These are phyloP conservation scores for Sesbania bispinosa DNA, from an alignment of 306 rosid genomes.

Conservation along the genomic window DNA sequence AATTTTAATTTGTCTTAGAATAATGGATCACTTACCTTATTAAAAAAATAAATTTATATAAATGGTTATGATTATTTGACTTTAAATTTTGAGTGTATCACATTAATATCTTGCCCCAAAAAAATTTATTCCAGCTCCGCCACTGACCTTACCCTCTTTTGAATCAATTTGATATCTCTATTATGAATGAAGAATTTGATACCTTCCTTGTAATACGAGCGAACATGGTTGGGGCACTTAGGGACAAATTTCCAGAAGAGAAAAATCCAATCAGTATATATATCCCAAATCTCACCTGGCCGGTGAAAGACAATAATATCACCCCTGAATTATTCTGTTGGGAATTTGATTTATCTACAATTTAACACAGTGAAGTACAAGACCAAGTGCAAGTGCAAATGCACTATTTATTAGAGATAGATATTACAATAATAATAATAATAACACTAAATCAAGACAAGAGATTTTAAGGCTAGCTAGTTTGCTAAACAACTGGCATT, in stretches of 20 bases:
- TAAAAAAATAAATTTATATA: no score
- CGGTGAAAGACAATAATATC: constrained; percentile 21
- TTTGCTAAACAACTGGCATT: constrained; percentile 14
- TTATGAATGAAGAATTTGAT: no score
- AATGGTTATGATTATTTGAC: no score
- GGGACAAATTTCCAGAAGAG: constrained; percentile 21
- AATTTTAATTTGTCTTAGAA: no score
- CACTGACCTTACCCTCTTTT: no score
- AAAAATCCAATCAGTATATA: constrained; percentile 7
- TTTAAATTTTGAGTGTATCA: no score
- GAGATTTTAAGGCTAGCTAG: constrained; percentile 21
- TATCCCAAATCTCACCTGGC: constrained; percentile 23
- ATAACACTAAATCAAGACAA: background rate
- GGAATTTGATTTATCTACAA: background rate
- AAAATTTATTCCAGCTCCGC: no score
- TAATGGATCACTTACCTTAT: no score
- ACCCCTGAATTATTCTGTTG: background rate
- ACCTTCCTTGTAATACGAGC: constrained; percentile 38
- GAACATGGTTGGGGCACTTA: constrained; percentile 32
- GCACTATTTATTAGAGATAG: constrained; percentile 20
- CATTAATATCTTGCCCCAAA: no score
- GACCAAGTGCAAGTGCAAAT: constrained; percentile 24
- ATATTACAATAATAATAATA: background rate
- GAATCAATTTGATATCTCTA: no score
- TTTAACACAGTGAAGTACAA: constrained; percentile 15